phyloP scores from a whole-genome alignment of 106 monocot genomes.

The Dioscorea zingiberensis region DNA sequence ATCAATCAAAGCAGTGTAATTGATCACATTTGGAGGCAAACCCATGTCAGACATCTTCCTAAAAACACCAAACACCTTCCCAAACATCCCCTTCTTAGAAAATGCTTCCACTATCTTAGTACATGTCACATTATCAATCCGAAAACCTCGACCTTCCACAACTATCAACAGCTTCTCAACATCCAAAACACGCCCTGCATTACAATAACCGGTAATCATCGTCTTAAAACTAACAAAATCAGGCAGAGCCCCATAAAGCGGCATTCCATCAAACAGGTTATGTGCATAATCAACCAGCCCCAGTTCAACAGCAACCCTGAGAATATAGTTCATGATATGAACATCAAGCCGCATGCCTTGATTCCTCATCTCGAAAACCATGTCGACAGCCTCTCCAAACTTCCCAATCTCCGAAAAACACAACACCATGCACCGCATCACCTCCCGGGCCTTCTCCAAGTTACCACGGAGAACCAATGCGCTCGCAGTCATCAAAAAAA shows the following conservation, averaged over 20 bases:
- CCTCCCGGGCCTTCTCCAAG: conserved; percentile 74
- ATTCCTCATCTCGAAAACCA: conserved; percentile 89
- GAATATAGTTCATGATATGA: conserved; percentile 60
- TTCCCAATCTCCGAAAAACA: conserved; percentile 61
- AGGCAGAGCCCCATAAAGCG: conserved; percentile 26
- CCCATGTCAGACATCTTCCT: conserved; percentile 54
- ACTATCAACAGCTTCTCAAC: conserved; percentile 45
- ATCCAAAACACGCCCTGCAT: conserved; percentile 27
- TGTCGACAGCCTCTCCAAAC: conserved; percentile 70
- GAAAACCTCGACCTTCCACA: conserved; percentile 44
- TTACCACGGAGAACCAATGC: conserved; percentile 51
- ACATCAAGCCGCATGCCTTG: conserved; percentile 61
- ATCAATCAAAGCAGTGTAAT: conserved; percentile 84
- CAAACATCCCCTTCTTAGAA: conserved; percentile 46
- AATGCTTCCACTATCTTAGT: conserved; percentile 58
- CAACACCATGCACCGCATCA: conserved; percentile 61
- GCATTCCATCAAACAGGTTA: conserved; percentile 75
- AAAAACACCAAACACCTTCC: conserved; percentile 42
- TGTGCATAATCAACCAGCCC: conserved; percentile 33
- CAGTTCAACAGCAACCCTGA: conserved; percentile 42
- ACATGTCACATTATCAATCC: conserved; percentile 66
- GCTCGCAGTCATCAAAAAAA: conserved; percentile 52
- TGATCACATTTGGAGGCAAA: conserved; percentile 72
- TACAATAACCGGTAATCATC: conserved; percentile 49
- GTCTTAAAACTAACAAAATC: conserved; percentile 53